Percentiles rank a stretch among this genome's conserved stretches.
phyloP scores from a whole-genome alignment of 1,284 basidiomycete genomes.

The Sporisorium sorghi region DNA sequence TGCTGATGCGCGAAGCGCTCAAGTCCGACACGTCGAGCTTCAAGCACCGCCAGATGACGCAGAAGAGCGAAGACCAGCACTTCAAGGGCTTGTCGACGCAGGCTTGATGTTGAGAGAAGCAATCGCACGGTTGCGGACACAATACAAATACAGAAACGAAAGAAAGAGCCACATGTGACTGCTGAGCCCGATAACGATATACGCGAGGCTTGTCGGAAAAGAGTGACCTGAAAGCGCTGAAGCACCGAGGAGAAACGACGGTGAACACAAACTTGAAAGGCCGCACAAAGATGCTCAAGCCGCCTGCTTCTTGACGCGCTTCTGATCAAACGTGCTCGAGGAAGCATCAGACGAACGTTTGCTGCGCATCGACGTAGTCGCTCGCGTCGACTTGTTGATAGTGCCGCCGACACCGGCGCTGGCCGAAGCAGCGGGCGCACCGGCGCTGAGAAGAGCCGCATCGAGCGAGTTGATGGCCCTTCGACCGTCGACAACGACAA shows the following conservation, averaged over 20 bases:
- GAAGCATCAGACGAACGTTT: constrained; percentile 37
- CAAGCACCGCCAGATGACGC: constrained; percentile 55
- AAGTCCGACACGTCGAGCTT: constrained; percentile 63
- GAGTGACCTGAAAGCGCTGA: constrained; percentile 3
- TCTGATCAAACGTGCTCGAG: constrained; percentile 34
- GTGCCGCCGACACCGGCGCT: not conserved
- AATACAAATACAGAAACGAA: constrained; percentile 30
- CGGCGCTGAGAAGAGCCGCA: constrained; percentile 55
- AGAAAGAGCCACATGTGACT: constrained; percentile 6
- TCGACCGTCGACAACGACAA: constrained; percentile 39
- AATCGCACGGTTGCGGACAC: constrained; percentile 1
- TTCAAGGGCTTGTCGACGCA: constrained; percentile 31
- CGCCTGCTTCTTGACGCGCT: constrained; percentile 49
- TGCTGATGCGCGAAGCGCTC: constrained; percentile 66
- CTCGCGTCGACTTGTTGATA: constrained; percentile 1
- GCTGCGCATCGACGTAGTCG: constrained; percentile 27
- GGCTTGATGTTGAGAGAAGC: not conserved
- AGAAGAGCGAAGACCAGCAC: constrained; percentile 53
- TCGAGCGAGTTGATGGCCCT: constrained; percentile 51
- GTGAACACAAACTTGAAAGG: not conserved
- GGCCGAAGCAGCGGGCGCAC: constrained; percentile 51
- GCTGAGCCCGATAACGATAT: not conserved
- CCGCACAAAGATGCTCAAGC: constrained; percentile 13
- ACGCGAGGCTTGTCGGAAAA: not conserved
- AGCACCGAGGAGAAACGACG: not conserved